Base-by-base conservation (phyloP, 1,139 yeast species). In the Geotrichum candidum region DNA sequence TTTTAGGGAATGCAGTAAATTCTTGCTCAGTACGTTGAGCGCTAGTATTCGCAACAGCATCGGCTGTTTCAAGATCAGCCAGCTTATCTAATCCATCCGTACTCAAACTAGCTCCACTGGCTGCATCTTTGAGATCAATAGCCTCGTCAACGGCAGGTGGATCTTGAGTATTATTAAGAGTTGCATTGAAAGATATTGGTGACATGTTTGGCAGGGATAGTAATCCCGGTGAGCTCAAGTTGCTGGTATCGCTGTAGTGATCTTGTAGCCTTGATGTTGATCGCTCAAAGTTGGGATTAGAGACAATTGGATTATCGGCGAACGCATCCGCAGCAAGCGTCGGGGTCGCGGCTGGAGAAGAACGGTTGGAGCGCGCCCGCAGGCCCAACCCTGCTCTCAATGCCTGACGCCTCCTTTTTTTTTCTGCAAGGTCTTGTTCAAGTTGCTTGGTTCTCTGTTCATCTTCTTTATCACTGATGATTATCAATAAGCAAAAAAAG, bases 401-500 rank as follows among this genome's bases (percentile, higher is more conserved):
- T 1, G 72, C 73, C 59, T 70, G 69, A 35, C 76, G 68, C 23
- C 75, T 64, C 55, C 66, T 67, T 41, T 76, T 62, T 54, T 74
- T 73, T 57, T 72, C 75, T 48, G 68, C 64, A 51, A 75, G 70
- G 57, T 73, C 77, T 48, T 68, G 69, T 60, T 75, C 77, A 59
- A 75, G 68, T 57, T 73, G 70, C 56, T 69, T 68, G 11, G 76
- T 73, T 18, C 78, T 69, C 18, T 66, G 68, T 48, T 72, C 76
- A 64, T 76, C 78, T 60, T 76, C 78, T 11, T 74, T 72, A 46
- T 71, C 72, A n/a, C 73, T 70, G 53, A 10, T 18, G 18, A 11
- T 15, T 7, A 29, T 9, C 9, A 29, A 29, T 29, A 5, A 29
- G 10, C 10, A 29, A 29, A 33, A 13, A 50, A 18, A 27, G 54